A percentile compares a stretch with the other conserved stretches of the same genome.
Conservation (phyloP, 2,329 filamentous ascomycete genomes). For the Nothomitra cinnamomea region DNA sequence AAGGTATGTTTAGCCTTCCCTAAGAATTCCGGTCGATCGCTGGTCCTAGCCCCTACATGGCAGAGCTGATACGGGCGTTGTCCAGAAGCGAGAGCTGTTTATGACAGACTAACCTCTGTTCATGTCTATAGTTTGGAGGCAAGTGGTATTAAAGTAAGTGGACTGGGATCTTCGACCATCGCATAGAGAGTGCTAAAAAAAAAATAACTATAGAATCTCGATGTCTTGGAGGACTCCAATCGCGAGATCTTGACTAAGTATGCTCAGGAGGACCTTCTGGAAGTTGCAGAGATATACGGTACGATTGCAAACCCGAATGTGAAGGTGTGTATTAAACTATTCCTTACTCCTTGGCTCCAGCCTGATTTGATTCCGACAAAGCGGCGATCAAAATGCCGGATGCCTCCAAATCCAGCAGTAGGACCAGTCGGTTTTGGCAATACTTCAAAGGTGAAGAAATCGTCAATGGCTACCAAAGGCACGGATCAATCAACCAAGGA, state of each 20-base stretch:
- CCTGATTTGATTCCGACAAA: slow-evolving; percentile 13
- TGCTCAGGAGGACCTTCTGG: slow-evolving; percentile 39
- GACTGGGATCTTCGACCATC: slow-evolving; percentile 2
- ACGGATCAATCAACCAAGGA: not conserved
- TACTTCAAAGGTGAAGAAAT: not conserved
- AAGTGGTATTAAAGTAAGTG: slow-evolving; percentile 43
- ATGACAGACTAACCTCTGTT: slow-evolving; percentile 58
- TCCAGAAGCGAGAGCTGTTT: slow-evolving; percentile 47
- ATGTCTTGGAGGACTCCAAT: slow-evolving; percentile 52
- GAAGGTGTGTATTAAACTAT: slow-evolving; percentile 29
- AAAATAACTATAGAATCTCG: slow-evolving; percentile 27
- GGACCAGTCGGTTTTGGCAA: not conserved
- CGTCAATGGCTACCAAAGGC: not conserved
- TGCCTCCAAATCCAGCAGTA: not conserved
- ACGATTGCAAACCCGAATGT: slow-evolving; percentile 58
- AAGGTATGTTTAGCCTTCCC: slow-evolving; percentile 30
- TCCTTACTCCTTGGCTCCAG: too few relatives aligned
- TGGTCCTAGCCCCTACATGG: not conserved
- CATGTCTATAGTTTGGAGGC: slow-evolving; percentile 78
- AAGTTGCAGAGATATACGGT: slow-evolving; percentile 46
- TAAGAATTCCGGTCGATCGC: not conserved
- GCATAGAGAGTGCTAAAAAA: not conserved
- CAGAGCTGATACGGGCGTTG: not conserved
- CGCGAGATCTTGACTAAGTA: slow-evolving; percentile 42
- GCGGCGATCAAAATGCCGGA: not conserved